Base-by-base conservation (phyloP, 2,329 filamentous ascomycete genomes). In the Nectriaceae sp. region DNA sequence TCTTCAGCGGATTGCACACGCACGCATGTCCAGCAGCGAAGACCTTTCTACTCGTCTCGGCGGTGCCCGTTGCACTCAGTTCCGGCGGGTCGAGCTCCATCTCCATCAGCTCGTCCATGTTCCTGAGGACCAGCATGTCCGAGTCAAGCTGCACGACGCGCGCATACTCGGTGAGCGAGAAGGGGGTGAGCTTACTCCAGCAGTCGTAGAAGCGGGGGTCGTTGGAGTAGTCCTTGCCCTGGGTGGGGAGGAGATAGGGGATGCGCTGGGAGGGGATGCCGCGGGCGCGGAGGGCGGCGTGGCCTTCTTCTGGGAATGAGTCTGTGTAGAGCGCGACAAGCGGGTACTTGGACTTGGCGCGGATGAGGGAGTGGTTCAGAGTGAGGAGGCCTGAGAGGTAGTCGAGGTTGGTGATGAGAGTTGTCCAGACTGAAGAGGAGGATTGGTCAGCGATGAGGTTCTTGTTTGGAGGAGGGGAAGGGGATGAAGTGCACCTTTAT, bases 71-170 rank as follows among this genome's bases (percentile, higher is more conserved):
- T 22, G 54, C 60, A 36, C 54, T 55, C 37, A 70, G 40, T 10
- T 50, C 31, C 1, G 59, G 60, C 24, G 73, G 64, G 68, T 93
- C 89, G 39, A 95, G 80, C 52, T 82, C 74, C 42, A 96, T 60
- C n/a, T 89, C 83, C 89, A 96, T 95, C 57, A 96, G 75, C 73
- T 95, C 90, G 67, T 96, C 91, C 89, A 96, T 96, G 70, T 95
- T 95, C 61, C 78, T 78, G 56, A 86, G 70, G 6, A 90, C 84
- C 42, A 96, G 73, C 90, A 96, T 96, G 72, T 96, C 91, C 63
- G 86, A 88, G 71, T 96, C 91, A 46, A 96, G 78, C 71, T 90
- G 88, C 29, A 95, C 88, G 26, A 96, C 82, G 35, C 90, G 82
- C 21, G 85, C 78, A 71, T 92, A 96, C 66, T 92, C 84, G 16